Evolutionary conservation across 2,329 filamentous ascomycete genomes (phyloP).

Genomic region (Metarhizium sp.): DNA sequence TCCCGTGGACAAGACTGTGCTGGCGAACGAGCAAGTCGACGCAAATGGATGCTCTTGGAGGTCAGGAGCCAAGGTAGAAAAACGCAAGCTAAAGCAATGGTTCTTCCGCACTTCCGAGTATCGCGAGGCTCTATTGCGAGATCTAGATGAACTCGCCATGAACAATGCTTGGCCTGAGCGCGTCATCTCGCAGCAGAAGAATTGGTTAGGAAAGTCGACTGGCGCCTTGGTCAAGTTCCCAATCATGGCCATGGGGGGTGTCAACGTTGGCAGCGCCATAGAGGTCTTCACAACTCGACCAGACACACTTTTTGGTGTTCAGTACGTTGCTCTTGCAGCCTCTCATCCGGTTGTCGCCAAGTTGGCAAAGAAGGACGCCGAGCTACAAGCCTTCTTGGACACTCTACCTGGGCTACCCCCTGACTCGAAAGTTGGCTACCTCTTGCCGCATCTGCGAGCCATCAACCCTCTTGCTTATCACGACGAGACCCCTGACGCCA

Average conservation of each 20-base stretch:
- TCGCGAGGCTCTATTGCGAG: constrained; percentile 60
- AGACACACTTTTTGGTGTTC: constrained; percentile 79
- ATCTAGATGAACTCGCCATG: constrained; percentile 56
- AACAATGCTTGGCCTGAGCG: constrained; percentile 69
- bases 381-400: constrained; percentile 60
- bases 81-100: constrained; percentile 75
- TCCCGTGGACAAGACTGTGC: constrained; percentile 77
- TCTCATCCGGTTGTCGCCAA: constrained; percentile 59
- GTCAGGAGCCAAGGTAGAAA: constrained; percentile 76
- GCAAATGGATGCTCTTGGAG: constrained; percentile 78
- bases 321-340: constrained; percentile 72
- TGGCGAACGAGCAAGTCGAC: constrained; percentile 92
- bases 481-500: constrained; percentile 37
- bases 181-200: constrained; percentile 73
- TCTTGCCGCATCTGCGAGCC: constrained; percentile 51
- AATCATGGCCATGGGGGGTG: constrained; percentile 35
- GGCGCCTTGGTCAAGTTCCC: constrained; percentile 67
- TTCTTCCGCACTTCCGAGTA: constrained; percentile 79
- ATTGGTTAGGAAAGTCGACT: constrained; percentile 77
- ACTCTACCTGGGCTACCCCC: constrained; percentile 45
- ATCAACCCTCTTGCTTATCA: constrained; percentile 56
- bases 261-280: constrained; percentile 37
- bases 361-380: constrained; percentile 48
- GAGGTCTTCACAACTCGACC: constrained; percentile 77
- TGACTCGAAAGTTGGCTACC: constrained; percentile 58